Conservation (phyloP, 2,329 filamentous ascomycete species). For the Delphinella strobiligena region DNA sequence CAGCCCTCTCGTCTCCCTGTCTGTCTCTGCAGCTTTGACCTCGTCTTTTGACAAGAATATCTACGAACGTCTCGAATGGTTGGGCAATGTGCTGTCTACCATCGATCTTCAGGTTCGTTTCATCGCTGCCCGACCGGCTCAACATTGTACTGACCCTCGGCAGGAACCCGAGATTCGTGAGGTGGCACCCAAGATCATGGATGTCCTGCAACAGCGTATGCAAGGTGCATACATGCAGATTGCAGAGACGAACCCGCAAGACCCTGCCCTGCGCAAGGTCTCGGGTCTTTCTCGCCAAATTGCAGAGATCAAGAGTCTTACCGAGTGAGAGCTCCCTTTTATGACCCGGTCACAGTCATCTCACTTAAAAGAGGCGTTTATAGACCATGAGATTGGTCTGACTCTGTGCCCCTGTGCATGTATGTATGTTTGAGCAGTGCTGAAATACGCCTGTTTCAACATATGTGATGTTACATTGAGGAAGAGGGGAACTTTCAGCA, state of each 20-base stretch:
- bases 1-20: constrained; percentile 46
- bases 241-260: constrained; percentile 38
- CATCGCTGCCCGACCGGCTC: background rate
- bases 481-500: no score
- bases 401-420: background rate
- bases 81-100: constrained; percentile 41
- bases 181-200: constrained; percentile 47
- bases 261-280: constrained; percentile 29
- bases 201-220: constrained; percentile 45
- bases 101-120: constrained; percentile 41
- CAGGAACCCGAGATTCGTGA: constrained; percentile 37
- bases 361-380: background rate
- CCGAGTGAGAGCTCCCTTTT: no score
- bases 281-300: constrained; percentile 18
- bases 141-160: background rate
- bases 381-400: background rate
- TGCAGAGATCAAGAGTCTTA: constrained; percentile 11
- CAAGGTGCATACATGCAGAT: constrained; percentile 45
- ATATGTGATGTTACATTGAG: no score
- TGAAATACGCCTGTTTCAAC: background rate
- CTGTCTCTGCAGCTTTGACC: constrained; percentile 51
- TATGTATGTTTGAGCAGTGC: background rate
- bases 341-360: background rate
- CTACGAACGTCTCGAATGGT: constrained; percentile 45
- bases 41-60: constrained; percentile 42